Evolutionary conservation across 1,284 basidiomycete genomes (phyloP), one percentile per base, ranked within the genome.

Genomic region (Rhodofomes roseus): DNA sequence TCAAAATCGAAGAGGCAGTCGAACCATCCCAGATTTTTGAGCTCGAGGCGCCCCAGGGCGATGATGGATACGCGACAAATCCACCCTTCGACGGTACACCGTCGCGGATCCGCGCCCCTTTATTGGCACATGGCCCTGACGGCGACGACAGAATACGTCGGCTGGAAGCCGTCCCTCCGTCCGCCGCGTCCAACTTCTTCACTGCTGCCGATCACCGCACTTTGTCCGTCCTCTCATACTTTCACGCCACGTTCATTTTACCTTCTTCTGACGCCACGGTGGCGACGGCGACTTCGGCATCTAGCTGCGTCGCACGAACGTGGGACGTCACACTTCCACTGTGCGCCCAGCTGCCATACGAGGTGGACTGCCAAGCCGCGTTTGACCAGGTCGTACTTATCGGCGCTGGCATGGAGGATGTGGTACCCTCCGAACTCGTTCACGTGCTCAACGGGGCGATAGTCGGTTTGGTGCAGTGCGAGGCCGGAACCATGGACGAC

Each of bases 391-490:
- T 95, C 23, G 73, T 87, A 50, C 75, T 96, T 34, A 75, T 80
- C 0, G 92, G 92, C 8, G 77, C 89, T 14, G 91, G 90, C 2
- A 77, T 78, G 14, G 91, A 95, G 65, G 92, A 94, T 61, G 85
- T 94, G 54, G 79, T 86, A 0, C 78, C 77, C 2, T 76, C 79
- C 7, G 93, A 95, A 71, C 73, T 92, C 27, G 73, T 75, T 0
- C 76, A 83, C 3, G 93, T 93, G 0, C 76, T 98, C 48, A 94
- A 95, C 63, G 90, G 91, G 0, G 85, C 88, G 1, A 66, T 98
- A 23, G 92, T 97, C 7, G 95, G 83, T 0, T 79, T 96, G 4
- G 78, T 93, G 8, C 73, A 72, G 9, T 79, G 74, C 57, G 76
- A 83, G 29, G 25, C 46, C 12, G 46, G 46, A 29, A 27, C 46